A percentile compares a stretch with the other conserved stretches of the same genome.
These are phyloP conservation scores for Ophiostoma populinum DNA, from an alignment of 2,329 filamentous ascomycete genomes.

Conservation along the genomic window DNA sequence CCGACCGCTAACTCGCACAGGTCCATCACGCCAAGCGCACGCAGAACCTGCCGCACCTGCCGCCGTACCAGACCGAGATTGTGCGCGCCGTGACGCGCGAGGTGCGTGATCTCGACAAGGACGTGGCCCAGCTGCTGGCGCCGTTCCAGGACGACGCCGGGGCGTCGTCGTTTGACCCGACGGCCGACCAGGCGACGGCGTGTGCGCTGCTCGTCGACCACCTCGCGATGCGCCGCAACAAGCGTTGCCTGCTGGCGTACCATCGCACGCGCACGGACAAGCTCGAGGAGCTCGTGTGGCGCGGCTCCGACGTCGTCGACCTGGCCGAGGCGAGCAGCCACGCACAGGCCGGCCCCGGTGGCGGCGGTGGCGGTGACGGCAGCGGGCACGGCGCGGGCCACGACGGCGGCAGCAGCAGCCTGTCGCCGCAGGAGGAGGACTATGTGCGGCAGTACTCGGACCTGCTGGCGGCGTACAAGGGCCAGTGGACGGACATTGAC, in stretches of 20 bases:
- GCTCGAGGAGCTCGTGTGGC: conserved; percentile 87
- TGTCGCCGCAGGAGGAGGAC: conserved; percentile 92
- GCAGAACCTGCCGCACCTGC: conserved; percentile 68
- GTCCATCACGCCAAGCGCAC: conserved; percentile 93
- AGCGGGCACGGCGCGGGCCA: not conserved
- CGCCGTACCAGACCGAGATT: conserved; percentile 81
- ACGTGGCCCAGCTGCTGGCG: conserved; percentile 61
- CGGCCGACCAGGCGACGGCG: conserved; percentile 64
- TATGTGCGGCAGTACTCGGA: conserved; percentile 88
- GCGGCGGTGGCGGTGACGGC: conserved; percentile 18
- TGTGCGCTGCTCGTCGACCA: conserved; percentile 87
- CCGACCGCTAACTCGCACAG: no score
- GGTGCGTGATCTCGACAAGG: conserved; percentile 81
- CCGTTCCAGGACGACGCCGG: conserved; percentile 47
- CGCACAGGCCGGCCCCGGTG: conserved; percentile 18
- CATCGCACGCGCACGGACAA: conserved; percentile 82
- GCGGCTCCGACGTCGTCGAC: conserved; percentile 68
- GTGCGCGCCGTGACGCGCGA: conserved; percentile 78
- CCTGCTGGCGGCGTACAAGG: conserved; percentile 87
- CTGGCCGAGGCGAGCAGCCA: conserved; percentile 37
- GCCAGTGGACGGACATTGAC: conserved; percentile 96
- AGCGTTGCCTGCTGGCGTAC: conserved; percentile 86
- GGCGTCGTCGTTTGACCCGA: conserved; percentile 57
- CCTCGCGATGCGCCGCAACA: conserved; percentile 87
- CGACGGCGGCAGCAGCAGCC: conserved; percentile 40